phyloP scores from a whole-genome alignment of 805 yeast species.

The Wickerhamomyces bisporus region DNA sequence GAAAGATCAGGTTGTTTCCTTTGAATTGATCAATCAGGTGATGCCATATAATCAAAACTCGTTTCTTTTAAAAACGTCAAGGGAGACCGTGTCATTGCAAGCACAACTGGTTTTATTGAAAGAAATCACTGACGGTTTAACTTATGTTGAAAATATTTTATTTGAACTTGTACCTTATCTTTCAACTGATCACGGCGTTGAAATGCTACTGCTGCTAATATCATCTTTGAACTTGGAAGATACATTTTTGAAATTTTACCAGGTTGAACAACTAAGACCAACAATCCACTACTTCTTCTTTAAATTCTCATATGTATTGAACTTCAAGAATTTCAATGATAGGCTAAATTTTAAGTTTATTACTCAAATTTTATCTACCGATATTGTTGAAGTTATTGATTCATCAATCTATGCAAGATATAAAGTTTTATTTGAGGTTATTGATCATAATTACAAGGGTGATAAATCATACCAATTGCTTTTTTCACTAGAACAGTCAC shows the following conservation, averaged over 20 bases:
- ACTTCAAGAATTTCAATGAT: neutral
- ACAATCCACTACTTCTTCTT: slow-evolving; percentile 10
- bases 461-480: slow-evolving; percentile 13
- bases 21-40: slow-evolving; percentile 10
- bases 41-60: slow-evolving; percentile 14
- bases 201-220: slow-evolving; percentile 9
- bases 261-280: slow-evolving; percentile 1
- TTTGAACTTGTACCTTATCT: slow-evolving; percentile 5
- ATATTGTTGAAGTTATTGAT: slow-evolving; percentile 13
- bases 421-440: slow-evolving; percentile 20
- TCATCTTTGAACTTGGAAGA: slow-evolving; percentile 6
- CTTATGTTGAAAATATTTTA: neutral
- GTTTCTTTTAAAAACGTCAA: slow-evolving; percentile 9
- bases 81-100: slow-evolving; percentile 5
- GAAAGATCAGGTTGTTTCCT: slow-evolving; percentile 1
- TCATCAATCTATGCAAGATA: slow-evolving; percentile 16
- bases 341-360: neutral
- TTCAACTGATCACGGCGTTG: slow-evolving; percentile 8
- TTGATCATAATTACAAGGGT: slow-evolving; percentile 21
- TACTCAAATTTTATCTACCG: slow-evolving; percentile 7
- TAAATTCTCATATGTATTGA: slow-evolving; percentile 6
- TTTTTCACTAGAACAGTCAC: slow-evolving; percentile 11
- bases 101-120: slow-evolving; percentile 2
- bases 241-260: slow-evolving; percentile 3
- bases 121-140: neutral